Percentiles rank a stretch among this genome's conserved stretches.
Evolutionary conservation across 495 filamentous ascomycete genomes (phyloP).

Genomic region (Aspergillus biplanus): DNA sequence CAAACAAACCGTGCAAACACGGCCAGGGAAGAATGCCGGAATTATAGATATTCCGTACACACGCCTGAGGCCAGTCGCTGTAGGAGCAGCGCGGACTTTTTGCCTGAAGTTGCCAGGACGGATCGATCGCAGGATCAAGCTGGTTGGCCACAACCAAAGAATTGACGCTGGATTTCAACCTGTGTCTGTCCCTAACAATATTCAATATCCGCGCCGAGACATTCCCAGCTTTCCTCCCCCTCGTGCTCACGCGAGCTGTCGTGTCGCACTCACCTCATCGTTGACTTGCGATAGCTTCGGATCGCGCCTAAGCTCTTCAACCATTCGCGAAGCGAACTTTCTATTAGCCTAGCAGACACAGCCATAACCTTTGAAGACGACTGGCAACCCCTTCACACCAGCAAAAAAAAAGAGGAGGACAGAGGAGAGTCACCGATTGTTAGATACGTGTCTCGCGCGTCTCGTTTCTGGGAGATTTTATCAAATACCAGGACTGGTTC

Average conservation of each 20-base stretch:
- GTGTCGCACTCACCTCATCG: constrained; percentile 18
- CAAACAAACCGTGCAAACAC: constrained; percentile 12
- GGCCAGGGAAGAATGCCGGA: constrained; percentile 8
- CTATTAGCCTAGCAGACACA: constrained; percentile 4
- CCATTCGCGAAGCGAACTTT: constrained; percentile 7
- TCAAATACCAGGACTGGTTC: background rate
- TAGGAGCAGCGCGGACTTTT: constrained; percentile 40
- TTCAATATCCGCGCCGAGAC: constrained; percentile 16
- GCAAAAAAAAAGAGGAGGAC: background rate
- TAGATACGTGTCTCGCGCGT: constrained; percentile 2
- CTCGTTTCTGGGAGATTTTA: constrained; percentile 7
- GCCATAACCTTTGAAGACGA: background rate
- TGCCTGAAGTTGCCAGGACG: constrained; percentile 27
- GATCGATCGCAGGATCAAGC: constrained; percentile 34
- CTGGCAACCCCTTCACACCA: background rate
- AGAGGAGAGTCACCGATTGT: background rate
- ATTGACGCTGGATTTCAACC: constrained; percentile 19
- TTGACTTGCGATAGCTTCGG: constrained; percentile 24
- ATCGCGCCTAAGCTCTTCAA: constrained; percentile 25
- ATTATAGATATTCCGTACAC: constrained; percentile 26
- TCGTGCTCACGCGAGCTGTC: constrained; percentile 14
- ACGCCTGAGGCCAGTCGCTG: constrained; percentile 28
- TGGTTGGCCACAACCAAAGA: constrained; percentile 26
- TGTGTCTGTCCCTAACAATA: constrained; percentile 17
- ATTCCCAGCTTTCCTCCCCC: background rate